These are phyloP conservation scores for Grigorovia transvaalensis DNA, from an alignment of 805 yeast species.

Conservation along the genomic window DNA sequence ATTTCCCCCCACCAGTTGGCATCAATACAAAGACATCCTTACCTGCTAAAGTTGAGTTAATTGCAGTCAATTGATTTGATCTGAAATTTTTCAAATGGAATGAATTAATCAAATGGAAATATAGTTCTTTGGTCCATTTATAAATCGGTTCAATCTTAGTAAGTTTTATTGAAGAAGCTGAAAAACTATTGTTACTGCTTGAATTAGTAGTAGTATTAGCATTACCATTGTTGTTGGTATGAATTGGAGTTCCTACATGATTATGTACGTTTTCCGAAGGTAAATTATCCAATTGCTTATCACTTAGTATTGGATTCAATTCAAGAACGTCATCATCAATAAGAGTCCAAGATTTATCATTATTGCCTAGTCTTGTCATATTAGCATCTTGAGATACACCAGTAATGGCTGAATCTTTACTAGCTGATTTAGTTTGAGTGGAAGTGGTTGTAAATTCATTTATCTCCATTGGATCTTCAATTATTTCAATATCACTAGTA, in stretches of 20 bases:
- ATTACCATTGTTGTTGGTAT: no score
- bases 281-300: neutral
- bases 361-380: neutral
- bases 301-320: conserved; percentile 1
- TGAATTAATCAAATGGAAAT: conserved; percentile 40
- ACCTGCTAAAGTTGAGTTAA: conserved; percentile 65
- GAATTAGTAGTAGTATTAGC: no score
- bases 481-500: neutral
- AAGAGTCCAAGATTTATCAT: neutral
- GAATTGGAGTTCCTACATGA: no score
- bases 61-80: conserved; percentile 77
- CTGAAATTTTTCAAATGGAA: conserved; percentile 65
- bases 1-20: conserved; percentile 99
- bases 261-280: neutral
- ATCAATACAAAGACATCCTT: conserved; percentile 86
- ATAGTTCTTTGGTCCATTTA: conserved; percentile 63
- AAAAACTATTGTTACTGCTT: neutral
- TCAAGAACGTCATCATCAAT: conserved; percentile 12
- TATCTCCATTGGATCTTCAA: neutral
- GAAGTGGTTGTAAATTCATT: neutral
- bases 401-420: no score
- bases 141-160: conserved; percentile 4
- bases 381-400: no score
- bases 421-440: neutral
- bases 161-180: neutral